Base-by-base conservation (phyloP, 108 stramenopile genomes). In the Nitzschia sp. region DNA sequence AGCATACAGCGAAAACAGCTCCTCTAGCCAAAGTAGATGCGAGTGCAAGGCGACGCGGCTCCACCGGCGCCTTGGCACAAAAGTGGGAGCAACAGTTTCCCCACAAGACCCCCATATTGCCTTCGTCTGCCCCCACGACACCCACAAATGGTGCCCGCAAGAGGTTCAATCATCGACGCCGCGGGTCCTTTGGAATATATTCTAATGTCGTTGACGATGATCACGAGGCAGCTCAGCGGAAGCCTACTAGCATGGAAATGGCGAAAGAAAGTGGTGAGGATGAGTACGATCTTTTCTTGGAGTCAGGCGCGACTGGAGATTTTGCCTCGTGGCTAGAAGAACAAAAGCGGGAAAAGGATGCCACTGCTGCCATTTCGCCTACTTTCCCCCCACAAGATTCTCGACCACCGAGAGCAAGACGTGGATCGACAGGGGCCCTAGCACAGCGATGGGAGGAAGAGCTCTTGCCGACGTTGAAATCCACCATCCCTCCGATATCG, bases 151-250 rank as follows among this genome's bases (percentile, higher is more conserved):
- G 48, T 22, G 48, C 48, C 19, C 48, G 48, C 16, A 21, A 11
- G 48, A 50, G 48, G 19, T 50, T 50, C 48, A 58, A 34, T 58
- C 31, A 58, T 34, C 31, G 56, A 58, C 29, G 56, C 2, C 56
- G 56, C 1, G 56, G 56, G 0, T 15, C n/a, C 15, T 31, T 34
- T 15, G 56, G 56, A 1, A 31, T 58, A 2, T 58, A 15, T 58
- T 15, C n/a, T 26, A 58, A 34, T 31, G 23, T 21, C 15, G 21
- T 15, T 26, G 15, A 8, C 1, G 26, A 25, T 21, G 1, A 53
- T 26, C 15, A 26, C 53, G 53, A 53, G 1, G 22, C 53, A 25
- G 15, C 23, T 2, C 26, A n/a, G n/a, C n/a, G n/a, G n/a, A n/a
- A n/a, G n/a, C n/a, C n/a, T n/a, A 41, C 38, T 9, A 41, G 9